A percentile compares a stretch with the other conserved stretches of the same genome.
These are phyloP conservation scores for Artomyces pyxidatus DNA, from an alignment of 768 basidiomycete species.

Conservation along the genomic window DNA sequence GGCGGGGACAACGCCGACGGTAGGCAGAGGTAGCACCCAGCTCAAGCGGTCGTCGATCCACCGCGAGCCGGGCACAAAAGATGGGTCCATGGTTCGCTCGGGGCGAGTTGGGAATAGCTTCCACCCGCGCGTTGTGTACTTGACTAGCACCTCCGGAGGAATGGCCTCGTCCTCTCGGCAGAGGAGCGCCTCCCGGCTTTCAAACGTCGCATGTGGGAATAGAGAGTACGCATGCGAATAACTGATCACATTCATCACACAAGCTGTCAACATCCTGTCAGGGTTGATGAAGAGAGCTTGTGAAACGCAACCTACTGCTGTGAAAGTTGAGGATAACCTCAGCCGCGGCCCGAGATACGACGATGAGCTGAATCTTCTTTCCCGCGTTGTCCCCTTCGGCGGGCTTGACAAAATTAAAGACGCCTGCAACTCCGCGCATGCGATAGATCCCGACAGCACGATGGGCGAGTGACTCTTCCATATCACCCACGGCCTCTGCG, in stretches of 20 bases:
- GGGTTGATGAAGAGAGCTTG: background rate
- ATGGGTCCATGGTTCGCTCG: constrained; percentile 2
- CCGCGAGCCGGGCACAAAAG: constrained; percentile 19
- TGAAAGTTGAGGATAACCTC: constrained; percentile 22
- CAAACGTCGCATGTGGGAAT: constrained; percentile 35
- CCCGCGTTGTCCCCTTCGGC: background rate
- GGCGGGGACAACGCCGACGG: background rate
- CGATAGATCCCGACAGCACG: background rate
- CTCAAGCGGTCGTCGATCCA: constrained; percentile 25
- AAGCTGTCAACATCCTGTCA: constrained; percentile 20
- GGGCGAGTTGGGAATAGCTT: constrained; percentile 12
- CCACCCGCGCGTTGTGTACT: constrained; percentile 34
- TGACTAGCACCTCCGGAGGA: constrained; percentile 22
- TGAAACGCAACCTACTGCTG: background rate
- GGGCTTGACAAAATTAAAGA: background rate
- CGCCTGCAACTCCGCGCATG: background rate
- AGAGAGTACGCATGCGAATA: constrained; percentile 32
- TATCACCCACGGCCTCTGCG: background rate
- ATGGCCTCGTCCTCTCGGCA: constrained; percentile 4
- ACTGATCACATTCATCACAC: constrained; percentile 38
- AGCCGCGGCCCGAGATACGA: constrained; percentile 20
- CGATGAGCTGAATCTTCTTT: constrained; percentile 31
- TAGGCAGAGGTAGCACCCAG: constrained; percentile 25
- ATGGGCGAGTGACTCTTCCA: background rate
- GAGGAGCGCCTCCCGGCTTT: constrained; percentile 23